Conservation (phyloP, 2,329 filamentous ascomycete species). For the Beauveria bassiana region DNA sequence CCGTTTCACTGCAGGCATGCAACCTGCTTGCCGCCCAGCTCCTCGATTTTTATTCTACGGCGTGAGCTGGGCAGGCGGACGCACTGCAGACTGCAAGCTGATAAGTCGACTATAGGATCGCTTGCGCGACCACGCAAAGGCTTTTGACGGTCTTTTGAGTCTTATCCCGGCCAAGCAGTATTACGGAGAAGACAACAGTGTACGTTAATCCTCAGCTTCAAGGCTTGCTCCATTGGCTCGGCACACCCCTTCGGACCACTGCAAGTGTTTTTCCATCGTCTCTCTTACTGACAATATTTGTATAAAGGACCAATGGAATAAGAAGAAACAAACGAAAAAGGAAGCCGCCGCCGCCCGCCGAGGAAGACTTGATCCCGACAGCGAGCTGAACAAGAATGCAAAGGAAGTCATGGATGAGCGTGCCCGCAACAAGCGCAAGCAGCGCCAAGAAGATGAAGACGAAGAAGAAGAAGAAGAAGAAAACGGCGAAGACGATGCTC, state of each 20-base stretch:
- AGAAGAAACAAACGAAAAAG: conserved; percentile 92
- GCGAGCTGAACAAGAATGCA: conserved; percentile 69
- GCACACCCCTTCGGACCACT: conserved; percentile 7
- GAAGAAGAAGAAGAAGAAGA: conserved; percentile 29
- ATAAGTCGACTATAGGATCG: conserved; percentile 36
- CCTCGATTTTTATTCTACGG: not conserved
- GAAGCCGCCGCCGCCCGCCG: conserved; percentile 74
- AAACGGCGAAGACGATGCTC: conserved; percentile 33
- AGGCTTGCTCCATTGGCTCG: conserved; percentile 1
- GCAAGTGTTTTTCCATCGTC: not conserved
- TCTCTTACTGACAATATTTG: not conserved
- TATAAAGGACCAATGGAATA: conserved; percentile 79
- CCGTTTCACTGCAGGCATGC: conserved; percentile 13
- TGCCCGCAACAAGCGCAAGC: conserved; percentile 70
- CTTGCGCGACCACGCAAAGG: conserved; percentile 54
- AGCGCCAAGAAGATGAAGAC: conserved; percentile 41
- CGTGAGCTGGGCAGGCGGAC: not conserved
- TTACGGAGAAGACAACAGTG: conserved; percentile 77
- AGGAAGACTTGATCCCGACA: conserved; percentile 86
- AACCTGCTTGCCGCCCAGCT: not conserved
- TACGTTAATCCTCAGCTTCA: conserved; percentile 40
- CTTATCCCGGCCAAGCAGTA: conserved; percentile 87
- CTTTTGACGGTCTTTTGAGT: conserved; percentile 80
- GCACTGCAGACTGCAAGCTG: not conserved
- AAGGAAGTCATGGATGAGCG: conserved; percentile 88